Evolutionary conservation across 1,139 yeast genomes (phyloP), one percentile per base, ranked within the genome.

Genomic region (Pichia sp.): DNA sequence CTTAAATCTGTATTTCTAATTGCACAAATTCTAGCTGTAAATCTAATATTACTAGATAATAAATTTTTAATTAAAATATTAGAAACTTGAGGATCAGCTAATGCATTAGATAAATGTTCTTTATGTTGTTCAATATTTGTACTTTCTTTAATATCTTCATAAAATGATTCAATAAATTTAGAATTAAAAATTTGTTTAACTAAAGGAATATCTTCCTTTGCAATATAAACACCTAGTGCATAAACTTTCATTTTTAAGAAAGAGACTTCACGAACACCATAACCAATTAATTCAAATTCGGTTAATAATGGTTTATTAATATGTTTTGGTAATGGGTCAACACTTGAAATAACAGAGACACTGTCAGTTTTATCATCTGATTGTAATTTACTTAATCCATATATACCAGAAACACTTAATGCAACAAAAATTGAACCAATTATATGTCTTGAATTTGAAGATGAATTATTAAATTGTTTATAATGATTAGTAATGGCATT

Each of bases 1-100:
- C 79, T 79, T 63, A 84, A 87, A 63, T 90, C 97, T 1, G 97
- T 90, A 61, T 85, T 87, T 42, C 63, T 3, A 92, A 84, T 81
- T 0, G 98, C 97, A 22, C 84, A 81, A 52, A 92, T 81, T 52
- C 95, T 71, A 31, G 87, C 80, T 40, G 80, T 69, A 55, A 87
- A 71, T 48, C 78, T 73, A 24, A 85, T 74, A 10, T 80, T 78
- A n/a, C 74, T 65, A 39, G 75, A 78, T 38, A 87, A 62, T 38
- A 89, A 65, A 43, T 72, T 69, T 24, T 74, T 70, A 25, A 87
- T 63, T 24, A 86, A 59, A 4, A 73, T 69, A 8, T 70, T 67
- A 2, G 94, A 76, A 47, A 74, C 69, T 8, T 67, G 69, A 1
- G 81, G 73, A 51, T 79, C 79, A 49, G 76, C 68, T 50, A 87